Base-by-base conservation (phyloP, 164 flowering plant species). In the Cinnamomum chago region DNA sequence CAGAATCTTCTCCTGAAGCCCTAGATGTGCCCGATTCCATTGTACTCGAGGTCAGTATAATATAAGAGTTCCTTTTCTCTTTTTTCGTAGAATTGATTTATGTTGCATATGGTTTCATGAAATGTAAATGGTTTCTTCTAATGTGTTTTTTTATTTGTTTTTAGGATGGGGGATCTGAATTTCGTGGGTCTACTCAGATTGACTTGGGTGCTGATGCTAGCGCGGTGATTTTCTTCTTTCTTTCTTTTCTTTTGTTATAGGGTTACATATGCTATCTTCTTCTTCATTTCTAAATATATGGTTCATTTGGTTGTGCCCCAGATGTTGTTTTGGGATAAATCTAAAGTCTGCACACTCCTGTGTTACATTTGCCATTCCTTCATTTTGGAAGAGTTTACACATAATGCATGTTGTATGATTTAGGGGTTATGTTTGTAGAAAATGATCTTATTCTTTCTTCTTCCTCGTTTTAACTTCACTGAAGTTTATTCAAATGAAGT, bases 141-240 rank as follows among this genome's bases (percentile, higher is more conserved):
- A 22, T 64, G 33, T 33, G 1, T 73, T 65, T 14, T 24, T 24
- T 24, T 24, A 68, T 73, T 47, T 14, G 24, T 17, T 20, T 9
- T 74, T 65, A 55, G 90, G 84, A 73, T 71, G 90, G 50, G 65
- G 87, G 70, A 65, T 70, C 84, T 70, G 90, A 78, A 75, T 75
- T 64, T 70, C 82, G 85, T 17, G 85, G 79, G 20, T 68, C 90
- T 71, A 78, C 85, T 33, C 58, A 84, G 2, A 68, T 89, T 52
- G 79, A 81, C 71, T 62, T 85, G 10, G 83, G 85, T 72, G 84
- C 79, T n/a, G 94, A 88, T 70, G 82, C 81, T 5, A 95, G 88
- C 9, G 83, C 81, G 89, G 95, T 89, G 82, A 67, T 50, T 22
- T 30, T 27, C 5, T 77, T 67, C 58, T 50, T 10, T 20, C 20